phyloP scores from a whole-genome alignment of 768 basidiomycete genomes.

The Brasilioporus rufonigricans region DNA sequence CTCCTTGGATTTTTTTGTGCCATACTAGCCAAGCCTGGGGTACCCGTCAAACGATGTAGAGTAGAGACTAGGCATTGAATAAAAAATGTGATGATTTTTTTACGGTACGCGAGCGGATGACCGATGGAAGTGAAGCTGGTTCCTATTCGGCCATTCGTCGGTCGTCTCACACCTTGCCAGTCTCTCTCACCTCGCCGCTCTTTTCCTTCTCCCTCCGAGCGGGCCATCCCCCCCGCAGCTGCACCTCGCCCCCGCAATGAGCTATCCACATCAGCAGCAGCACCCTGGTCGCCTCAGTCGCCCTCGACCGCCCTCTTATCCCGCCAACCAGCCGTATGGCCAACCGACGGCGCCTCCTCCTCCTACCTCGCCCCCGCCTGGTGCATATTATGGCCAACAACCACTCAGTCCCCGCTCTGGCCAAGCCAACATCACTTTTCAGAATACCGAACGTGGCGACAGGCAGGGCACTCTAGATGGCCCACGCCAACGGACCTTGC shows the following conservation, averaged over 20 bases:
- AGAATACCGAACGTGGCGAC: slow-evolving; percentile 67
- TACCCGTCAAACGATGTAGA: not conserved
- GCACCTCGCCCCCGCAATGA: slow-evolving; percentile 20
- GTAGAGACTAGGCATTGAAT: not conserved
- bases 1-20: not conserved
- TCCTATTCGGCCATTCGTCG: slow-evolving; percentile 1
- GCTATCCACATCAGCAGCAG: slow-evolving; percentile 43
- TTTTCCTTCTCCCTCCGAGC: slow-evolving; percentile 7
- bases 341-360: slow-evolving; percentile 22
- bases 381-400: slow-evolving; percentile 17
- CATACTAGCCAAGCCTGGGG: not conserved
- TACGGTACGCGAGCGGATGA: slow-evolving; percentile 13
- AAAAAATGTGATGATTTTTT: not conserved
- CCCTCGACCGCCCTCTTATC: slow-evolving; percentile 37
- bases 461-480: slow-evolving; percentile 56
- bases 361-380: slow-evolving; percentile 15
- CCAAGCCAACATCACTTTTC: slow-evolving; percentile 62
- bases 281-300: slow-evolving; percentile 30
- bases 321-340: slow-evolving; percentile 15
- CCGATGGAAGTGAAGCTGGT: not conserved
- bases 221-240: slow-evolving; percentile 2
- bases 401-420: slow-evolving; percentile 17
- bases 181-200: slow-evolving; percentile 18
- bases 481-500: slow-evolving; percentile 46
- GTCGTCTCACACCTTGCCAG: slow-evolving; percentile 16